These are phyloP conservation scores for Saccharomyces hybrid DNA, from an alignment of 1,139 yeast species.

Conservation along the genomic window DNA sequence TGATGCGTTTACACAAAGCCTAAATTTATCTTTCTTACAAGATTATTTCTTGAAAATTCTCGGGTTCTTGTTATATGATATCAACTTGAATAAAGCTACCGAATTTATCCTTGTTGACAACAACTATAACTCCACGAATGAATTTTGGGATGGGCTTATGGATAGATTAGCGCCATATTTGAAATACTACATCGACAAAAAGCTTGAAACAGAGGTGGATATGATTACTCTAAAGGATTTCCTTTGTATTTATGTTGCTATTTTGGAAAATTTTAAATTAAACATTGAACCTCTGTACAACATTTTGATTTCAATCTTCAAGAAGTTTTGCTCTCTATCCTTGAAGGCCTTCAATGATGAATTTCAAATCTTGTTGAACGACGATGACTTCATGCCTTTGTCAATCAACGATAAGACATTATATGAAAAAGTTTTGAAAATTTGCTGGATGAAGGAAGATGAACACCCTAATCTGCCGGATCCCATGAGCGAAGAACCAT, in stretches of 20 bases:
- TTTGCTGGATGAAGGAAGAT: constrained; percentile 61
- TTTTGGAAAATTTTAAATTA: constrained; percentile 66
- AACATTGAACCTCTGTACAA: constrained; percentile 56
- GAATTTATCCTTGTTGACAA: constrained; percentile 50
- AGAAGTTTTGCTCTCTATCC: constrained; percentile 51
- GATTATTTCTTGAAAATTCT: constrained; percentile 55
- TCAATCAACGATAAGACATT: constrained; percentile 52
- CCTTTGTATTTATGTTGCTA: constrained; percentile 66
- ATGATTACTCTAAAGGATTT: constrained; percentile 46
- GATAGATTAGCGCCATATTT: constrained; percentile 51
- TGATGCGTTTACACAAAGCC: constrained; percentile 23
- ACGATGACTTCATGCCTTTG: constrained; percentile 87
- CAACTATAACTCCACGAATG: constrained; percentile 51
- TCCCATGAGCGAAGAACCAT: constrained; percentile 30
- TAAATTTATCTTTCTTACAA: constrained; percentile 36
- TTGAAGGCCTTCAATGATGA: constrained; percentile 52
- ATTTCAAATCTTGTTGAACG: constrained; percentile 56
- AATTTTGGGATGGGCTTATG: constrained; percentile 68
- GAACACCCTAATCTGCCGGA: constrained; percentile 39
- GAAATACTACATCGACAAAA: constrained; percentile 32
- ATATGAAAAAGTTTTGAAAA: constrained; percentile 53
- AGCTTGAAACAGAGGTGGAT: constrained; percentile 33
- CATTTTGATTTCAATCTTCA: constrained; percentile 52
- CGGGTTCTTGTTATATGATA: constrained; percentile 75
- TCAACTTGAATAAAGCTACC: constrained; percentile 51